Conservation (phyloP, 2,329 filamentous ascomycete genomes). For the Conoideocrella luteorostrata region DNA sequence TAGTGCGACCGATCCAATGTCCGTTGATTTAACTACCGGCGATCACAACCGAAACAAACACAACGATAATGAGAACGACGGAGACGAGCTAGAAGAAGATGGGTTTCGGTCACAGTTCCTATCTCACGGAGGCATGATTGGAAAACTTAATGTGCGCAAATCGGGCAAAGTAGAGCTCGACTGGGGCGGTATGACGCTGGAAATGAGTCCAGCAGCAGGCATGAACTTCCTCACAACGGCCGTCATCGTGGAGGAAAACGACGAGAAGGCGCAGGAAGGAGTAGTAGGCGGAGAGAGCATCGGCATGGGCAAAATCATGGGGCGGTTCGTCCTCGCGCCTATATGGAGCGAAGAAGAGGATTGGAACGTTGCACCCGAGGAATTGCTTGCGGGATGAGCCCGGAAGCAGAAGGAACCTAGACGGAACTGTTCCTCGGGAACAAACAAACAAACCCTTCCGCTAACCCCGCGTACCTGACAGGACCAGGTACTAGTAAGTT, state of each 20-base stretch:
- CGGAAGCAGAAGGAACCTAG: not conserved
- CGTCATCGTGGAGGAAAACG: constrained; percentile 52
- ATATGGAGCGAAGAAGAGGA: constrained; percentile 53
- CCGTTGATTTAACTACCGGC: constrained; percentile 37
- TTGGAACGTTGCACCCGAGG: constrained; percentile 39
- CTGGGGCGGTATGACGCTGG: constrained; percentile 53
- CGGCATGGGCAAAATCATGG: constrained; percentile 58
- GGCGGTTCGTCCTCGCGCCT: constrained; percentile 54
- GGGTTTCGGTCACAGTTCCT: constrained; percentile 33
- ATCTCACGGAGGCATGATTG: constrained; percentile 50
- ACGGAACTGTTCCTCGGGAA: not conserved
- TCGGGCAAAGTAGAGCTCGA: constrained; percentile 57
- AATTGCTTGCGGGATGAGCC: constrained; percentile 17
- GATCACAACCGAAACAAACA: constrained; percentile 15
- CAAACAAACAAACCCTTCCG: not conserved
- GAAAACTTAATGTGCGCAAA: constrained; percentile 53
- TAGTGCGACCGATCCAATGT: constrained; percentile 7
- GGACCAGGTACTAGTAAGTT: too few relatives aligned
- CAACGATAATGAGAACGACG: constrained; percentile 23
- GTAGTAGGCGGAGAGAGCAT: constrained; percentile 44
- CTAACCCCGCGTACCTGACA: not conserved
- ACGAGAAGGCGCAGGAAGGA: constrained; percentile 40
- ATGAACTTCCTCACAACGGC: constrained; percentile 53
- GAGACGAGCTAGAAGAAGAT: constrained; percentile 26
- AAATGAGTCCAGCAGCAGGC: constrained; percentile 44